phyloP scores from a whole-genome alignment of 805 yeast species.

The Lachancea waltii region DNA sequence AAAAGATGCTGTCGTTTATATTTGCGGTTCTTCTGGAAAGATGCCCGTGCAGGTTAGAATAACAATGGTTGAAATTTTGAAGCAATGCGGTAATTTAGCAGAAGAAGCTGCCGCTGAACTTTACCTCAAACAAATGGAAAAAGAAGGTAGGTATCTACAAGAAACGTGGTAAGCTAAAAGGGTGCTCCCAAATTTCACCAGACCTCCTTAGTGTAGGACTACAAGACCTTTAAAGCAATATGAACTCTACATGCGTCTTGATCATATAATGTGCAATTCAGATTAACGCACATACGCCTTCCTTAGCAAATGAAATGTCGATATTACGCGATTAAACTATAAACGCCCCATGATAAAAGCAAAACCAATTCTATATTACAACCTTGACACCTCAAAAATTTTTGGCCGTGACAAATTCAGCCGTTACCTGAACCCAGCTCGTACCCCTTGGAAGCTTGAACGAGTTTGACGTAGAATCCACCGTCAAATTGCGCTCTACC shows the following conservation, averaged over 20 bases:
- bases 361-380: background rate
- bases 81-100: slow-evolving; percentile 36
- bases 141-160: slow-evolving; percentile 61
- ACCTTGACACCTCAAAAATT: slow-evolving; percentile 2
- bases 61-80: slow-evolving; percentile 62
- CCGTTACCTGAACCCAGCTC: slow-evolving; percentile 59
- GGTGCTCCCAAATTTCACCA: background rate
- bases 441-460: slow-evolving; percentile 56
- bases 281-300: no score
- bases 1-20: slow-evolving; percentile 55
- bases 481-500: slow-evolving; percentile 51
- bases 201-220: no score
- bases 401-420: slow-evolving; percentile 25
- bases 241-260: no score
- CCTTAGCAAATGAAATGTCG: no score
- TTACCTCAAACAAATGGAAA: slow-evolving; percentile 56
- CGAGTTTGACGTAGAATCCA: slow-evolving; percentile 48
- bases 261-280: background rate
- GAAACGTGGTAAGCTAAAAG: slow-evolving; percentile 67
- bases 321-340: no score
- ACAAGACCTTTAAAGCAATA: no score
- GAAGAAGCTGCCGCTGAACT: slow-evolving; percentile 42
- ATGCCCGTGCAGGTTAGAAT: slow-evolving; percentile 88
- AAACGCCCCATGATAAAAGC: slow-evolving; percentile 1
- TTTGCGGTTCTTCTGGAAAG: slow-evolving; percentile 90